These are phyloP conservation scores for Blastobotrys indianensis DNA, from an alignment of 1,139 yeast species.

Conservation along the genomic window DNA sequence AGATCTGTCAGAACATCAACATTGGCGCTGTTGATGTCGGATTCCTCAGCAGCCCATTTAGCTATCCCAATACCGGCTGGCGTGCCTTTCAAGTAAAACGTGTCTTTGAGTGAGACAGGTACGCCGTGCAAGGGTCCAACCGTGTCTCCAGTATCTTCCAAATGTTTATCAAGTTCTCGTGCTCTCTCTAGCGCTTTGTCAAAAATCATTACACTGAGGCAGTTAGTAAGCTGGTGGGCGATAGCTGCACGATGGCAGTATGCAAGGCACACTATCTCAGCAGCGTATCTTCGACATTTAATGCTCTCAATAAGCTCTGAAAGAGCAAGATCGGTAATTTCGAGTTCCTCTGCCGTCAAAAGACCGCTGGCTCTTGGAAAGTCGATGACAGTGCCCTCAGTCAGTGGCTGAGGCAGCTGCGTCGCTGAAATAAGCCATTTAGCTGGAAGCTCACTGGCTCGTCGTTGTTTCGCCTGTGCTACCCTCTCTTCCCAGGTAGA, in stretches of 20 bases:
- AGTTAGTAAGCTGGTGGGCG: constrained; percentile 53
- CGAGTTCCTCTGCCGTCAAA: constrained; percentile 3
- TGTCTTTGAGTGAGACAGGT: constrained; percentile 75
- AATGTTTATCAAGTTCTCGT: constrained; percentile 47
- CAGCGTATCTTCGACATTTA: not conserved
- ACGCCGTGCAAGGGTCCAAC: constrained; percentile 75
- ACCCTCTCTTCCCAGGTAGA: too few relatives aligned
- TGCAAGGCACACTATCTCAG: constrained; percentile 25
- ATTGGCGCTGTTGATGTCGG: constrained; percentile 2
- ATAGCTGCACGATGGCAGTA: constrained; percentile 52
- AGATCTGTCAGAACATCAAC: constrained; percentile 33
- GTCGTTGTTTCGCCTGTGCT: not conserved
- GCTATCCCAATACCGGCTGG: constrained; percentile 36
- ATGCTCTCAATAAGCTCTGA: not conserved
- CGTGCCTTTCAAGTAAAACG: constrained; percentile 49
- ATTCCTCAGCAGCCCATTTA: constrained; percentile 22
- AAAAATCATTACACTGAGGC: constrained; percentile 53
- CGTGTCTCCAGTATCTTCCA: constrained; percentile 48
- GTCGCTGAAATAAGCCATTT: constrained; percentile 2
- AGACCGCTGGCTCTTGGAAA: constrained; percentile 8
- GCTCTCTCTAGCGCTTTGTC: constrained; percentile 54
- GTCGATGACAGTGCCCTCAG: not conserved
- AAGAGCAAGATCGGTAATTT: constrained; percentile 9
- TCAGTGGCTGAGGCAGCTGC: constrained; percentile 6
- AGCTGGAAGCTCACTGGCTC: constrained; percentile 7